phyloP scores from a whole-genome alignment of 2,329 filamentous ascomycete species.

The Cladosporium oxysporum region DNA sequence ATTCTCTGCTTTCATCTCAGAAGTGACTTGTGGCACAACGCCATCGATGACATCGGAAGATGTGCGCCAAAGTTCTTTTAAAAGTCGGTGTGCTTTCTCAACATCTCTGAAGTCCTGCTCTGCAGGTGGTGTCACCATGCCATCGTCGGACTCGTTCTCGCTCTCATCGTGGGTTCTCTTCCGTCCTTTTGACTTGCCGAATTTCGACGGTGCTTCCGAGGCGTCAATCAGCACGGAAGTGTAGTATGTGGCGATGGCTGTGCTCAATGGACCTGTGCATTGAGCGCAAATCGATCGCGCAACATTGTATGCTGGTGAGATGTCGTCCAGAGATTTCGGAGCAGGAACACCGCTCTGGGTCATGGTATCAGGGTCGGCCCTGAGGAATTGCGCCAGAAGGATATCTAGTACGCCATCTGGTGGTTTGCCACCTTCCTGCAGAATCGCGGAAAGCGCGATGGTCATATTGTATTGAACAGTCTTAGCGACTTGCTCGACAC shows the following conservation, averaged over 20 bases:
- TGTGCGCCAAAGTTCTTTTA: constrained; percentile 92
- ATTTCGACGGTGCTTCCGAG: constrained; percentile 42
- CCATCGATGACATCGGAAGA: constrained; percentile 86
- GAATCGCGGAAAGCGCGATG: constrained; percentile 76
- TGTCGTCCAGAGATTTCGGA: constrained; percentile 63
- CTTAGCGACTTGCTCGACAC: constrained; percentile 82
- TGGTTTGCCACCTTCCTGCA: constrained; percentile 80
- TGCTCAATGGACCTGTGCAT: constrained; percentile 90
- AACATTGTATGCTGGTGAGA: constrained; percentile 93
- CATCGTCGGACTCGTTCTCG: constrained; percentile 47
- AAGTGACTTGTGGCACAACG: constrained; percentile 90
- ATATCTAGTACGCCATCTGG: constrained; percentile 84
- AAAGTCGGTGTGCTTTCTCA: constrained; percentile 82
- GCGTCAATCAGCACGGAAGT: constrained; percentile 94
- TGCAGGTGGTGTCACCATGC: constrained; percentile 54
- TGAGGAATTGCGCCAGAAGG: constrained; percentile 92
- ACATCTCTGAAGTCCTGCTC: constrained; percentile 86
- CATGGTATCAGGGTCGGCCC: constrained; percentile 68
- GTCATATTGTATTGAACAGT: constrained; percentile 94
- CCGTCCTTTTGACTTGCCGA: constrained; percentile 49
- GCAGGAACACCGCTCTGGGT: constrained; percentile 49
- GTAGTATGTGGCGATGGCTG: constrained; percentile 93
- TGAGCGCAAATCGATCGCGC: constrained; percentile 90
- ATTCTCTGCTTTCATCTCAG: constrained; percentile 88
- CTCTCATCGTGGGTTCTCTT: constrained; percentile 43